A percentile compares a stretch with the other conserved stretches of the same genome.
Evolutionary conservation across 805 yeast genomes (phyloP).

Genomic region (Candida tammaniensis): DNA sequence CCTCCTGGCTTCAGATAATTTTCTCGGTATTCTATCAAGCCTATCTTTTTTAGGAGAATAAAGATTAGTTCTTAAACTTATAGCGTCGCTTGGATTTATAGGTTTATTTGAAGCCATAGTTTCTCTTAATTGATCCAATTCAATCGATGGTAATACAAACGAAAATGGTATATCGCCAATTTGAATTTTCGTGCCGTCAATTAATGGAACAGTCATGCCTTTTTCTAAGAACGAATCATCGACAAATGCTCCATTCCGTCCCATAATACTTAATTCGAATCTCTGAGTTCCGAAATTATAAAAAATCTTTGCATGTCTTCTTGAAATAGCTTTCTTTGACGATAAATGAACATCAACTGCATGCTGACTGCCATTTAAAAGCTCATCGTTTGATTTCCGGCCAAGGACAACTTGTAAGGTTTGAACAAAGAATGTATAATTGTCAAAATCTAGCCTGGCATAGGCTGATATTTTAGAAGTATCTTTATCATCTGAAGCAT

Average conservation of each 20-base stretch:
- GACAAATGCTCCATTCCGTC: slow-evolving; percentile 96
- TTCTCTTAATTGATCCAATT: slow-evolving; percentile 29
- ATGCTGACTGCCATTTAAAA: slow-evolving; percentile 62
- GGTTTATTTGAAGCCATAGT: slow-evolving; percentile 24
- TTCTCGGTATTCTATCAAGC: slow-evolving; percentile 15
- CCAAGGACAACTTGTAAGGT: slow-evolving; percentile 93
- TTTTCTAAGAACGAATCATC: slow-evolving; percentile 86
- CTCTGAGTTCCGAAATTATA: slow-evolving; percentile 95
- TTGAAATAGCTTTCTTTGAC: slow-evolving; percentile 85
- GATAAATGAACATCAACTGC: slow-evolving; percentile 92
- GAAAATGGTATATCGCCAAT: slow-evolving; percentile 89
- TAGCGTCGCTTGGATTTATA: slow-evolving; percentile 61
- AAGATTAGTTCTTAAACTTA: slow-evolving; percentile 51
- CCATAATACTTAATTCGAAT: slow-evolving; percentile 87
- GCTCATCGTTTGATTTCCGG: slow-evolving; percentile 58
- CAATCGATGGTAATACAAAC: slow-evolving; percentile 78
- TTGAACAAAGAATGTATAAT: slow-evolving; percentile 93
- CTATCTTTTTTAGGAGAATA: slow-evolving; percentile 18
- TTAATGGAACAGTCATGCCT: slow-evolving; percentile 86
- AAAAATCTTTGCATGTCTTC: slow-evolving; percentile 93
- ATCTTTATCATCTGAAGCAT: slow-evolving; percentile 12
- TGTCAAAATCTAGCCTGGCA: slow-evolving; percentile 85
- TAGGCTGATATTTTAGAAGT: slow-evolving; percentile 48
- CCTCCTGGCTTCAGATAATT: slow-evolving; percentile 35
- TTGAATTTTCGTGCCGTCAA: slow-evolving; percentile 80